These are phyloP conservation scores for Fusarium concolor DNA, from an alignment of 2,329 filamentous ascomycete species.

Conservation along the genomic window DNA sequence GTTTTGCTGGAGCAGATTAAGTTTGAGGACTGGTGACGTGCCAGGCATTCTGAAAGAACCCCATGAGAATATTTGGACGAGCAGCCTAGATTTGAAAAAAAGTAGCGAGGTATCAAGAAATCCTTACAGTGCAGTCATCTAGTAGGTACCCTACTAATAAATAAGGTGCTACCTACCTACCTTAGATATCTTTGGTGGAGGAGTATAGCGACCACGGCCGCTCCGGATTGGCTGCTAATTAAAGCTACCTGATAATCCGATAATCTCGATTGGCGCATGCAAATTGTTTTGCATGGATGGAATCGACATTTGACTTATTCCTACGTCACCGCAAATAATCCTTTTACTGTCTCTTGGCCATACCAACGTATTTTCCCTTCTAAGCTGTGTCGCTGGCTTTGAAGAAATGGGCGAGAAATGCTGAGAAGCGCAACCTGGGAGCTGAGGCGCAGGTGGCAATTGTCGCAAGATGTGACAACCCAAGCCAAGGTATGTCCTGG, in stretches of 20 bases:
- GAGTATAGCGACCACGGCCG: background rate
- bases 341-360: background rate
- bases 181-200: background rate
- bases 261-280: constrained; percentile 45
- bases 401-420: constrained; percentile 53
- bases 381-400: constrained; percentile 1
- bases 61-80: background rate
- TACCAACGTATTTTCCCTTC: background rate
- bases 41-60: background rate
- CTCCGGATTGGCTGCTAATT: constrained; percentile 16
- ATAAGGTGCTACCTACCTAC: too few species aligned
- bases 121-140: background rate
- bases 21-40: background rate
- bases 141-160: too few species aligned
- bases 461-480: constrained; percentile 39
- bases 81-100: background rate
- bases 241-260: constrained; percentile 18
- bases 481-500: constrained; percentile 39
- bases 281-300: constrained; percentile 22
- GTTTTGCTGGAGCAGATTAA: background rate
- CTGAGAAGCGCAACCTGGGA: constrained; percentile 50
- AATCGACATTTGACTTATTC: background rate
- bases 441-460: constrained; percentile 48
- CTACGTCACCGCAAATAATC: background rate
- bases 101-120: background rate